Evolutionary conservation across 768 basidiomycete species (phyloP).

Genomic region (Tulasnella sp.): DNA sequence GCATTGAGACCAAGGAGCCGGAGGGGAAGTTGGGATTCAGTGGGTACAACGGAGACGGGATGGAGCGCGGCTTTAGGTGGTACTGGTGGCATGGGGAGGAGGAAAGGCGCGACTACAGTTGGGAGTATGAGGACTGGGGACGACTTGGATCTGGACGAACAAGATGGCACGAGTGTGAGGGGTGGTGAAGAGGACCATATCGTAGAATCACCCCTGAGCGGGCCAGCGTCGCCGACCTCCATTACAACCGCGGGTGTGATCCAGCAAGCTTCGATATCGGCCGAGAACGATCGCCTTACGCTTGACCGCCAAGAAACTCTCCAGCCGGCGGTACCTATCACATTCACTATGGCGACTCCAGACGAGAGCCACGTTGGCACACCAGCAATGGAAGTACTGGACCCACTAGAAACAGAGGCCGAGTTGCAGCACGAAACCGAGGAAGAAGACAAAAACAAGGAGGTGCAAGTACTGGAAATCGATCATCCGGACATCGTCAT

Average conservation of each 20-base stretch:
- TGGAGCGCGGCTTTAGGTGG: conserved; percentile 54
- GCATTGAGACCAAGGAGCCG: conserved; percentile 81
- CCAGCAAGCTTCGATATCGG: too few species aligned
- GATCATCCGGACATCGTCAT: neutral
- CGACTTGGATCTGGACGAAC: conserved; percentile 7
- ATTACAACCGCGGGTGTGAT: too few species aligned
- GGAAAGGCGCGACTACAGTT: neutral
- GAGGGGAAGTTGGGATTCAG: conserved; percentile 64
- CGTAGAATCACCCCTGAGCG: too few species aligned
- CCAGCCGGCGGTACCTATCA: too few species aligned
- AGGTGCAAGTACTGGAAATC: neutral
- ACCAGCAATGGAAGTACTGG: neutral
- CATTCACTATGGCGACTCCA: too few species aligned
- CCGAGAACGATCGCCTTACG: too few species aligned
- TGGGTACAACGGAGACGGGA: conserved; percentile 37
- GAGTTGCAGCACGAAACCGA: neutral
- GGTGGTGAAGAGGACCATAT: neutral
- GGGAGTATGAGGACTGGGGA: conserved; percentile 5
- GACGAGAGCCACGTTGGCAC: too few species aligned
- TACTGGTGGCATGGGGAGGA: neutral
- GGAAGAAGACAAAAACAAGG: neutral
- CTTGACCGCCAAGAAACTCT: too few species aligned
- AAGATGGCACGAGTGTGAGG: neutral
- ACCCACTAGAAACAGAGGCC: neutral
- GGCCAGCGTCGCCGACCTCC: too few species aligned